phyloP scores from a whole-genome alignment of 2,329 filamentous ascomycete species.

The Xylariaceae sp. region DNA sequence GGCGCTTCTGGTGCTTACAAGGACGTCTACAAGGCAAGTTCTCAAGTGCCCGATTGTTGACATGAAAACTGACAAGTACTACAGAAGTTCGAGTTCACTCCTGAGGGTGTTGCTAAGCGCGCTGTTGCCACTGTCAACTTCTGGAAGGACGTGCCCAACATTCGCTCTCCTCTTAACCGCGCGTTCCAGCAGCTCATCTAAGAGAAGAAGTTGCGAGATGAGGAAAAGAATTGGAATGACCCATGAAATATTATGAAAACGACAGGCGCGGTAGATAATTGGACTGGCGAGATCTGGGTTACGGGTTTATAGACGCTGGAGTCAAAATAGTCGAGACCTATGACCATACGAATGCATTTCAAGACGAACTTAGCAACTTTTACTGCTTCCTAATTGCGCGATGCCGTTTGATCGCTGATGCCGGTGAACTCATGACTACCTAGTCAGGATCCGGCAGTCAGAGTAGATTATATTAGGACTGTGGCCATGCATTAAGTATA shows the following conservation, averaged over 20 bases:
- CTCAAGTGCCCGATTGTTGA: not conserved
- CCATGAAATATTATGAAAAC: too few relatives aligned
- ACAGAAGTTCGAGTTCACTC: slow-evolving; percentile 98
- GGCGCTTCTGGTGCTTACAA: slow-evolving; percentile 96
- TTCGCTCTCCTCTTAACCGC: slow-evolving; percentile 93
- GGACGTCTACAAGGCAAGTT: slow-evolving; percentile 84
- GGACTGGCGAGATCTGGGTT: too few relatives aligned
- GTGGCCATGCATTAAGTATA: too few relatives aligned
- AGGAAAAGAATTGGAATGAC: not conserved
- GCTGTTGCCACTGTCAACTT: slow-evolving; percentile 89
- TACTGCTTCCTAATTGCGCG: too few relatives aligned
- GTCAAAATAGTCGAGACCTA: not conserved
- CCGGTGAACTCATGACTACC: too few relatives aligned
- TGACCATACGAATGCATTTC: not conserved
- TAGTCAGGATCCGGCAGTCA: too few relatives aligned
- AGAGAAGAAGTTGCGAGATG: slow-evolving; percentile 17
- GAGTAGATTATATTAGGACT: too few relatives aligned
- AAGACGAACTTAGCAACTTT: too few relatives aligned
- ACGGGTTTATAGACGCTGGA: not conserved
- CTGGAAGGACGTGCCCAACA: slow-evolving; percentile 89
- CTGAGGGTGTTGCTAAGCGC: slow-evolving; percentile 94
- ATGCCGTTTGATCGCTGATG: too few relatives aligned
- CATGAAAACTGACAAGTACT: slow-evolving; percentile 33
- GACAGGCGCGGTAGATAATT: too few relatives aligned
- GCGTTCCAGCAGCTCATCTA: slow-evolving; percentile 98